Evolutionary conservation across 768 basidiomycete genomes (phyloP), one percentile per base, ranked within the genome.

Genomic region (Amanita exitialis): DNA sequence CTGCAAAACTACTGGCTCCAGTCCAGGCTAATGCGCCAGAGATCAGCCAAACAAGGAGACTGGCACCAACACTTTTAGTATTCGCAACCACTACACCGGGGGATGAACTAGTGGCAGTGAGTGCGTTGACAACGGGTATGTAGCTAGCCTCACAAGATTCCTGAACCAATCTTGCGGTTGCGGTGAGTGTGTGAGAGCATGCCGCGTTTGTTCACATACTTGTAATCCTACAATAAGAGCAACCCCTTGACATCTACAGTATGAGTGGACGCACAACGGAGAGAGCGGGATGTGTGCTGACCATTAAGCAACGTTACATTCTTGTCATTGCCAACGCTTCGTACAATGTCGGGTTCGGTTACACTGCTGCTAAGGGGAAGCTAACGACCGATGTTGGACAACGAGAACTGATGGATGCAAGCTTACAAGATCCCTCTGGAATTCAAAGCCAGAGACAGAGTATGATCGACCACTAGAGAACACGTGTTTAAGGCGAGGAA

Each of bases 1-100:
- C 92, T 7, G 91, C 91, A 62, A 84, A 96, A 62, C 89, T 92
- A 64, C 89, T 92, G 23, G 91, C 92, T 16, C 95, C 95, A 3
- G 95, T 96, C 95, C 94, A 97, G 5, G 80, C 90, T 8, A 98
- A 70, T 20, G 94, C 49, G 5, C 93, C 95, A 49, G 89, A 84
- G 2, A 75, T 69, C 5, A 89, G 56, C 94, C 95, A 97, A 3
- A 96, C 88, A 15, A 75, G 32, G 12, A 98, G 66, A 69, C 92
- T 92, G 9, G 92, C 88, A 9, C 94, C 95, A 0, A 93, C 88
- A 57, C 87, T 91, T 34, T 90, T 76, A 0, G 87, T 85, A 60
- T 94, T 90, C 8, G 90, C 86, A 23, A 94, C 81, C 2, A 97
- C 83, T 23, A 97, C 81, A 2, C 95, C 95, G 1, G 94, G 92